These are phyloP conservation scores for Camellia sinensis DNA, from an alignment of 148 eudicot genomes.

Conservation along the genomic window DNA sequence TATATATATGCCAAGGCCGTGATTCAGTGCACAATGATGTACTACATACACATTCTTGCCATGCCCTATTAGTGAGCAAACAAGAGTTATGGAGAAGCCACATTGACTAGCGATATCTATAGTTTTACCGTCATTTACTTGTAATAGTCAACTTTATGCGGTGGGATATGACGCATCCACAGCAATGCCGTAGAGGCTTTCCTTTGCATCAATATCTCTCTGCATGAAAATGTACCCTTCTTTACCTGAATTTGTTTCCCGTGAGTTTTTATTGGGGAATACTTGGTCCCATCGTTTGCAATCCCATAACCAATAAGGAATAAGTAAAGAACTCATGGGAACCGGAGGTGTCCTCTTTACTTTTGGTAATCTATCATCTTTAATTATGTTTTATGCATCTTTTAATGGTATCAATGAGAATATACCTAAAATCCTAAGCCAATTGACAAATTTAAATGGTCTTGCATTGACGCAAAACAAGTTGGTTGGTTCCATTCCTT, in stretches of 20 bases:
- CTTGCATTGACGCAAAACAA: too few species aligned
- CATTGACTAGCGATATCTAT: not conserved
- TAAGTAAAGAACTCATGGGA: too few species aligned
- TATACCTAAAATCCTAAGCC: too few species aligned
- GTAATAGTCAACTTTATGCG: not conserved
- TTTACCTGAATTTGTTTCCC: constrained; percentile 21
- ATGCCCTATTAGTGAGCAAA: too few species aligned
- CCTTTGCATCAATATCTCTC: constrained; percentile 15
- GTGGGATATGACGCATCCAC: constrained; percentile 18
- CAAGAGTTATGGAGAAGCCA: not conserved
- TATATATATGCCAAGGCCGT: too few species aligned
- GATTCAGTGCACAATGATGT: not conserved
- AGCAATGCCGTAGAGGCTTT: constrained; percentile 21
- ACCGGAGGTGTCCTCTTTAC: too few species aligned
- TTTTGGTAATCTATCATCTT: too few species aligned
- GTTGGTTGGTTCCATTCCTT: too few species aligned
- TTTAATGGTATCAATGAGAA: too few species aligned
- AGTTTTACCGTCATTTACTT: not conserved
- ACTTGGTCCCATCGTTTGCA: constrained; percentile 16
- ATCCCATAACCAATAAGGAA: constrained; percentile 22
- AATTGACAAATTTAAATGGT: too few species aligned
- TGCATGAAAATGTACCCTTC: constrained; percentile 27
- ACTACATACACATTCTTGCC: not conserved
- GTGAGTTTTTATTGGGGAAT: constrained; percentile 29
- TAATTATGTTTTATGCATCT: too few species aligned